These are phyloP conservation scores for Leishmania amazonensis DNA, from an alignment of 208 protist genomes.

Conservation along the genomic window DNA sequence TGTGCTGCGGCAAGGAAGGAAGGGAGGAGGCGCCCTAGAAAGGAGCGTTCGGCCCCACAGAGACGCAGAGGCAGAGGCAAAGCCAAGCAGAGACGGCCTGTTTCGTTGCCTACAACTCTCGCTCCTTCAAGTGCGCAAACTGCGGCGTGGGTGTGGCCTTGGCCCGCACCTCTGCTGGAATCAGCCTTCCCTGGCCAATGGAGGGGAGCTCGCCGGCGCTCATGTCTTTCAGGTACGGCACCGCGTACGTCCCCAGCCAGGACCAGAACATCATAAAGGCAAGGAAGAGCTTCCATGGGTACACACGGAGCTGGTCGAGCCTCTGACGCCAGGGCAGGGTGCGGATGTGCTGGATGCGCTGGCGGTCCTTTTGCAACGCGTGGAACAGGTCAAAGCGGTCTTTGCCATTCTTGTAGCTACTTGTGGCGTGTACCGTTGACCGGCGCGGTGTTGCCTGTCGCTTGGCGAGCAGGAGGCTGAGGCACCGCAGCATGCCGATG, in stretches of 20 bases:
- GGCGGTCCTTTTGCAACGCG: constrained; percentile 51
- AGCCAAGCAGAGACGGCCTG: not conserved
- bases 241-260: constrained; percentile 62
- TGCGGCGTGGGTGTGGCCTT: constrained; percentile 29
- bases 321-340: constrained; percentile 50
- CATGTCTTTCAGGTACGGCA: constrained; percentile 67
- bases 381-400: constrained; percentile 53
- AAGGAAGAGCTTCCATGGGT: constrained; percentile 78
- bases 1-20: not conserved
- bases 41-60: not conserved
- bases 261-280: constrained; percentile 80
- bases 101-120: not conserved
- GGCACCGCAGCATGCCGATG: constrained; percentile 19
- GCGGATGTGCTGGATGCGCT: constrained; percentile 41
- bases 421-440: constrained; percentile 45
- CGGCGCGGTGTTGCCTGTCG: constrained; percentile 26
- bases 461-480: not conserved
- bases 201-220: constrained; percentile 40
- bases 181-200: constrained; percentile 22
- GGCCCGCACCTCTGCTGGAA: constrained; percentile 39
- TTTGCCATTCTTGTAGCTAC: constrained; percentile 43
- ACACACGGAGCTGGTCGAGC: constrained; percentile 45
- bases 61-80: not conserved
- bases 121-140: constrained; percentile 31
- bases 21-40: not conserved